phyloP scores from a whole-genome alignment of 2,329 filamentous ascomycete genomes.

The Cercospora berteroae region DNA sequence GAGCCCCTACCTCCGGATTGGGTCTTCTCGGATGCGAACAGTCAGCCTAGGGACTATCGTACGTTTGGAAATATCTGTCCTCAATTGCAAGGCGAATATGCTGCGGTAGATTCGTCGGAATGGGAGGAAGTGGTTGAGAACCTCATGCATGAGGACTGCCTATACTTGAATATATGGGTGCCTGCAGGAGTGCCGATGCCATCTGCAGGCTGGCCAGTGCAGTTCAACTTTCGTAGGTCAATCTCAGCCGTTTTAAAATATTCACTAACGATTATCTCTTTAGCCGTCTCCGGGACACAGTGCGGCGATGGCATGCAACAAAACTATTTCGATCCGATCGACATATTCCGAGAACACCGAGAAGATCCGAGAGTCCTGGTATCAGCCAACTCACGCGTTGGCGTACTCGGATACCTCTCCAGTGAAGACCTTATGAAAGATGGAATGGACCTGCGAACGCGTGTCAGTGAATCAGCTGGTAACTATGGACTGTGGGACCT shows the following conservation, averaged over 20 bases:
- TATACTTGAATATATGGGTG: conserved; percentile 25
- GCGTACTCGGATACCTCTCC: conserved; percentile 43
- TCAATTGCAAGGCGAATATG: conserved; percentile 10
- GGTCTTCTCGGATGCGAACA: conserved; percentile 24
- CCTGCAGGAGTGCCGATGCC: conserved; percentile 20
- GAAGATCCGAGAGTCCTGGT: conserved; percentile 32
- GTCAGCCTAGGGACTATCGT: conserved; percentile 19
- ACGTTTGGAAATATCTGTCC: conserved; percentile 22
- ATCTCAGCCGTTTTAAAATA: not conserved
- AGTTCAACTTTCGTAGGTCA: conserved; percentile 20
- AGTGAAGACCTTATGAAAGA: conserved; percentile 37
- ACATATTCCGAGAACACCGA: conserved; percentile 22
- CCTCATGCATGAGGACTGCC: conserved; percentile 22
- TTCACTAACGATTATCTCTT: not conserved
- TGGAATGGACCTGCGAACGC: conserved; percentile 7
- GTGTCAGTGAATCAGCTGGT: conserved; percentile 14
- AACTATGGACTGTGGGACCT: conserved; percentile 60
- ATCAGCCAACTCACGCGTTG: conserved; percentile 37
- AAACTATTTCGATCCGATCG: conserved; percentile 20
- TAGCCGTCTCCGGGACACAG: conserved; percentile 14
- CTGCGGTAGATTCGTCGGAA: conserved; percentile 6
- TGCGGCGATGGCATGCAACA: conserved; percentile 20
- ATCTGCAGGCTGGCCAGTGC: conserved; percentile 21
- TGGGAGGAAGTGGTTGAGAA: conserved; percentile 17
- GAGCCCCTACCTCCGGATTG: conserved; percentile 22